phyloP scores from a whole-genome alignment of 2,329 filamentous ascomycete genomes.

The Hypoxylon sp. region DNA sequence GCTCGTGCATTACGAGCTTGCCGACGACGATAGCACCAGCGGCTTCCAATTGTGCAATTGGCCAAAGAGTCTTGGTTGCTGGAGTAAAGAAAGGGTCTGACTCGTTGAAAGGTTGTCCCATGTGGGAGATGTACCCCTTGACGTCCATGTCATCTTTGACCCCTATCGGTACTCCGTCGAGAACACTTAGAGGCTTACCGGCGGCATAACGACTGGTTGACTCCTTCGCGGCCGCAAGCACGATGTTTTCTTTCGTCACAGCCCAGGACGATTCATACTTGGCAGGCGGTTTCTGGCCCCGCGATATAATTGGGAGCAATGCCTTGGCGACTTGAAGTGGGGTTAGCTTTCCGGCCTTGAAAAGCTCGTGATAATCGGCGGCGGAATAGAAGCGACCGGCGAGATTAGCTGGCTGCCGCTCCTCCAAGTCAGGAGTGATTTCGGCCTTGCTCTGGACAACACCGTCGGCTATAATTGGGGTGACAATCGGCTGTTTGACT shows the following conservation, averaged over 20 bases:
- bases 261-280: slow-evolving; percentile 78
- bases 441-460: slow-evolving; percentile 47
- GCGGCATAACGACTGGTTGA: slow-evolving; percentile 77
- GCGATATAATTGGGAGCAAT: slow-evolving; percentile 74
- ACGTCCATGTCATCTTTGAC: slow-evolving; percentile 84
- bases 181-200: slow-evolving; percentile 69
- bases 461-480: slow-evolving; percentile 55
- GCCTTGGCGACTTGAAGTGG: slow-evolving; percentile 76
- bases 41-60: slow-evolving; percentile 74
- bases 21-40: slow-evolving; percentile 79
- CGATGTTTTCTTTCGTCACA: slow-evolving; percentile 68
- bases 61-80: slow-evolving; percentile 70
- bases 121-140: slow-evolving; percentile 72
- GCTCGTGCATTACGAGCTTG: slow-evolving; percentile 82
- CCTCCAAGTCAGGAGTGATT: slow-evolving; percentile 53
- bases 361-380: slow-evolving; percentile 80
- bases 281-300: slow-evolving; percentile 61
- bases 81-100: slow-evolving; percentile 60
- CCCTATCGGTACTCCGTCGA: slow-evolving; percentile 85
- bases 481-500: slow-evolving; percentile 61
- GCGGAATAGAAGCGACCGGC: slow-evolving; percentile 71
- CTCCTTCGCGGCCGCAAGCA: slow-evolving; percentile 72
- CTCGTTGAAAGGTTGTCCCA: slow-evolving; percentile 70
- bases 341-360: slow-evolving; percentile 73
- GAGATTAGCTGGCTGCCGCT: slow-evolving; percentile 52